These are phyloP conservation scores for Phytomonas francai DNA, from an alignment of 208 protist genomes.

Conservation along the genomic window DNA sequence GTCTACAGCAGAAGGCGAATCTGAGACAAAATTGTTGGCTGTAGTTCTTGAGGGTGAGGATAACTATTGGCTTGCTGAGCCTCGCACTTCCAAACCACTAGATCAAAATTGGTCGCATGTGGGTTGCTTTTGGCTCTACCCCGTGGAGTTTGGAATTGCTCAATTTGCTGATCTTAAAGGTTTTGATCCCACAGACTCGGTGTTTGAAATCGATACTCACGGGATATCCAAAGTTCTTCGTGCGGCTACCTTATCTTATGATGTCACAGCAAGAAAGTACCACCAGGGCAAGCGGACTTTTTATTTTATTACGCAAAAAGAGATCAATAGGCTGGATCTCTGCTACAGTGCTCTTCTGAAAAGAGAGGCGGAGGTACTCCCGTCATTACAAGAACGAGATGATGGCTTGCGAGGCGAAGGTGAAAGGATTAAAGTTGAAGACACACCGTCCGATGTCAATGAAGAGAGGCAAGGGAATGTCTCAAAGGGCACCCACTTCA, in stretches of 20 bases:
- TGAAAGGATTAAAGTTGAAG: background rate
- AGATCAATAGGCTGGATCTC: conserved; percentile 49
- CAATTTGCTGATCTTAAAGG: conserved; percentile 33
- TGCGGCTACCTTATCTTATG: conserved; percentile 45
- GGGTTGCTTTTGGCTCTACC: conserved; percentile 72
- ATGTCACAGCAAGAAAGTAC: conserved; percentile 44
- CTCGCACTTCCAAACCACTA: conserved; percentile 29
- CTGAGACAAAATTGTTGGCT: conserved; percentile 29
- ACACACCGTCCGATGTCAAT: background rate
- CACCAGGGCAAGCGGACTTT: conserved; percentile 27
- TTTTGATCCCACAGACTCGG: conserved; percentile 38
- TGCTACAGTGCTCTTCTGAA: conserved; percentile 50
- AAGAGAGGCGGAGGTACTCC: conserved; percentile 27
- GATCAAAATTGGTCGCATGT: conserved; percentile 41
- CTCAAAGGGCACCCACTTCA: background rate
- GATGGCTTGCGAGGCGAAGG: conserved; percentile 2
- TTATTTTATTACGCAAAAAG: conserved; percentile 47
- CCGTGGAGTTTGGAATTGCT: conserved; percentile 30
- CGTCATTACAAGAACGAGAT: conserved; percentile 3
- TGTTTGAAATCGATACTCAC: conserved; percentile 48
- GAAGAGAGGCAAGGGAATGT: background rate
- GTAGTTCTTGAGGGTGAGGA: conserved; percentile 70
- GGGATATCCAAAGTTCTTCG: conserved; percentile 42
- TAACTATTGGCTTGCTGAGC: conserved; percentile 72
- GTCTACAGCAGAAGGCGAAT: background rate